These are phyloP conservation scores for Daldinia sp. DNA, from an alignment of 2,329 filamentous ascomycete genomes.

Conservation along the genomic window DNA sequence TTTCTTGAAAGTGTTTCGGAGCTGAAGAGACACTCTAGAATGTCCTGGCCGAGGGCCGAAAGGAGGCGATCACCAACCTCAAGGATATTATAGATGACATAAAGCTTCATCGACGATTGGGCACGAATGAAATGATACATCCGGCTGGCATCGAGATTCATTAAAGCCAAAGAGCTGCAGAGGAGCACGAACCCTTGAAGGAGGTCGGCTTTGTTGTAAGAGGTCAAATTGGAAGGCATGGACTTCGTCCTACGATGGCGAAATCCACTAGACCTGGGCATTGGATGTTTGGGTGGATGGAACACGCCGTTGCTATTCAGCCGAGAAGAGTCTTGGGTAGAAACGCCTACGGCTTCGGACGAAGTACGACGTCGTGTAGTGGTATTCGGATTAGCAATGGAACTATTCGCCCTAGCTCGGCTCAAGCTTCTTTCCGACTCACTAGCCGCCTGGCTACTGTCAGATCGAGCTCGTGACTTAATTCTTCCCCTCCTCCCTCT, in stretches of 20 bases:
- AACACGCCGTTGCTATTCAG: conserved; percentile 39
- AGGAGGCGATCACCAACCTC: conserved; percentile 92
- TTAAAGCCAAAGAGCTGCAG: conserved; percentile 82
- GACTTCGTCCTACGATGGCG: conserved; percentile 81
- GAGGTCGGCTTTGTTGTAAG: conserved; percentile 94
- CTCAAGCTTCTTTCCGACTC: conserved; percentile 54
- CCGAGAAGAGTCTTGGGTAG: conserved; percentile 37
- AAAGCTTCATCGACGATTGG: conserved; percentile 96
- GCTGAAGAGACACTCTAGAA: conserved; percentile 94
- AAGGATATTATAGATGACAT: conserved; percentile 98
- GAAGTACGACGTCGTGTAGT: conserved; percentile 32
- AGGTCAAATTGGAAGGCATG: conserved; percentile 81
- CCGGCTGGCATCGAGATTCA: conserved; percentile 91
- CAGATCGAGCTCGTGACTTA: conserved; percentile 38
- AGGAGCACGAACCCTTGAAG: conserved; percentile 90
- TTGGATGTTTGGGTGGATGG: conserved; percentile 48
- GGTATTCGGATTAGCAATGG: conserved; percentile 33
- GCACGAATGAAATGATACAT: conserved; percentile 99
- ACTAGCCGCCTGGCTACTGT: conserved; percentile 42
- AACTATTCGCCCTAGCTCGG: conserved; percentile 35
- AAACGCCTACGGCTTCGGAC: conserved; percentile 32
- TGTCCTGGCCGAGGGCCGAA: conserved; percentile 91
- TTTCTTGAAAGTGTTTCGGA: conserved; percentile 90
- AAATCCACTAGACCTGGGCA: conserved; percentile 48
- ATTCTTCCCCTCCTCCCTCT: conserved; percentile 60